A percentile compares a stretch with the other conserved stretches of the same genome.
Conservation (phyloP, 2,329 filamentous ascomycete genomes). For the Coniochaeta prunicola region DNA sequence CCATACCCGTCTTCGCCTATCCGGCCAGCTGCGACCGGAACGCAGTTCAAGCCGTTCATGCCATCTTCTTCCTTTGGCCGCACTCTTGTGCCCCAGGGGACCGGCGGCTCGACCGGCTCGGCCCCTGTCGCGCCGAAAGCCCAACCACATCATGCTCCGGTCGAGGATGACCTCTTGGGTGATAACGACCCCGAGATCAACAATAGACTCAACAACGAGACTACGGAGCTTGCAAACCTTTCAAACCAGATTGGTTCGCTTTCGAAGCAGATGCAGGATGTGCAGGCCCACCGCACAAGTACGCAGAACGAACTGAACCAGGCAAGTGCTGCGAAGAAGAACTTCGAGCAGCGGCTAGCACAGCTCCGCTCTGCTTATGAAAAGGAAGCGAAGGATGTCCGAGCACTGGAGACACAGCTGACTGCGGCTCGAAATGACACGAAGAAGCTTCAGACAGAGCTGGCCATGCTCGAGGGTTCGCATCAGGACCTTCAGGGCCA, state of each 20-base stretch:
- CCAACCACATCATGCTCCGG: constrained; percentile 17
- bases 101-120: constrained; percentile 52
- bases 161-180: constrained; percentile 77
- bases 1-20: constrained; percentile 46
- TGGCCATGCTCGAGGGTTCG: constrained; percentile 72
- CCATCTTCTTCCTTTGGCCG: constrained; percentile 91
- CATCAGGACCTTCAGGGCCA: constrained; percentile 77
- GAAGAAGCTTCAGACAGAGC: constrained; percentile 75
- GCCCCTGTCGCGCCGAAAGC: constrained; percentile 28
- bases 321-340: constrained; percentile 78
- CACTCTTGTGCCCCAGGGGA: constrained; percentile 67
- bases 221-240: constrained; percentile 86
- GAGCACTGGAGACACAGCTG: constrained; percentile 76
- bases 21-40: constrained; percentile 36
- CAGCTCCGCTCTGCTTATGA: constrained; percentile 87
- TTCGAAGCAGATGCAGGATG: constrained; percentile 89
- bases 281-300: constrained; percentile 71
- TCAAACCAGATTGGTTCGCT: constrained; percentile 92
- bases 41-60: constrained; percentile 80
- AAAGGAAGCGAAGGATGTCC: constrained; percentile 83
- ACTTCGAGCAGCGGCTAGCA: constrained; percentile 81
- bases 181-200: constrained; percentile 84
- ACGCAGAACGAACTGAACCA: constrained; percentile 79
- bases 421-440: constrained; percentile 70
- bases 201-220: constrained; percentile 82